Evolutionary conservation across 805 yeast genomes (phyloP).

Genomic region (Alloascoidea hylecoeti): DNA sequence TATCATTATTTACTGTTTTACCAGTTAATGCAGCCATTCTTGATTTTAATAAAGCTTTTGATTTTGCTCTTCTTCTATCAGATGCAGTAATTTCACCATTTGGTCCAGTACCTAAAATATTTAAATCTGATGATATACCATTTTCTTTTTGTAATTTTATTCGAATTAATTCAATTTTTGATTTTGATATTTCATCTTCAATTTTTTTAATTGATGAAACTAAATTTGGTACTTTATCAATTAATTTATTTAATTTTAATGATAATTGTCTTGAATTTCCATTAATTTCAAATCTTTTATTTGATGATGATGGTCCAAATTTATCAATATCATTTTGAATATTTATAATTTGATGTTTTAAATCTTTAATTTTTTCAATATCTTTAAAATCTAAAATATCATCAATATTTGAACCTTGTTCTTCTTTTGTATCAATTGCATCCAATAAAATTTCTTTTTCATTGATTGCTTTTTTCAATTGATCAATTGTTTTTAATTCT

Average conservation of each 20-base stretch:
- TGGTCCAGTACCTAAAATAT: conserved; percentile 74
- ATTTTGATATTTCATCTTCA: conserved; percentile 53
- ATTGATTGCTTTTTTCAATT: conserved; percentile 47
- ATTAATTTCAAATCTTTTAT: too few relatives aligned
- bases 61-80: conserved; percentile 68
- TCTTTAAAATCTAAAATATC: conserved; percentile 22
- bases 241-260: conserved; percentile 34
- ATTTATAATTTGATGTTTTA: conserved; percentile 44
- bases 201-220: conserved; percentile 46
- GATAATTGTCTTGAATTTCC: conserved; percentile 5
- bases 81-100: conserved; percentile 76
- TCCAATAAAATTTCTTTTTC: conserved; percentile 61
- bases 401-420: conserved; percentile 20
- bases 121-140: conserved; percentile 36
- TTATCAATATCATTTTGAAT: conserved; percentile 23
- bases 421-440: conserved; percentile 54
- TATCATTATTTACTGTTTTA: conserved; percentile 31
- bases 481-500: conserved; percentile 27
- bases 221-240: conserved; percentile 61
- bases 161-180: conserved; percentile 53
- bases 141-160: conserved; percentile 39
- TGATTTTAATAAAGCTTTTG: conserved; percentile 65
- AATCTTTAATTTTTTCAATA: conserved; percentile 40
- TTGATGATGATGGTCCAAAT: background rate
- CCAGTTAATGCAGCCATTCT: conserved; percentile 94